phyloP scores from a whole-genome alignment of 2,329 filamentous ascomycete species.

The Cordyceps javanica region DNA sequence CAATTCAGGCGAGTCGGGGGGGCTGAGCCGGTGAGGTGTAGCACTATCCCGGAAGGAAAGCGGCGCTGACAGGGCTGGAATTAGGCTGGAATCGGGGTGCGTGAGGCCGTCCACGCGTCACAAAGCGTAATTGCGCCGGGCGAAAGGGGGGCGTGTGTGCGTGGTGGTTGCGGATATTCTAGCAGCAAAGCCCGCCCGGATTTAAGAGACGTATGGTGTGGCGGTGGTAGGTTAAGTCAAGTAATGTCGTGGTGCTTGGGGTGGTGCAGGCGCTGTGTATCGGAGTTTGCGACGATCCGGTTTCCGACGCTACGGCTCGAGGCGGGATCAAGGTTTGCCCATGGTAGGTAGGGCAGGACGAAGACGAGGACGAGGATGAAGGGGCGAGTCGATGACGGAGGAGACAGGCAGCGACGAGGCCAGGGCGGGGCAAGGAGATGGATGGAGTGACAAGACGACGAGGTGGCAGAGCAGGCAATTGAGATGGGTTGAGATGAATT shows the following conservation, averaged over 20 bases:
- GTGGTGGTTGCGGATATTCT: slow-evolving; percentile 1
- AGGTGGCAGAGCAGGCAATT: background rate
- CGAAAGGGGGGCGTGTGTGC: background rate
- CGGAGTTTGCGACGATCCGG: slow-evolving; percentile 17
- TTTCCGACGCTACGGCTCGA: slow-evolving; percentile 12
- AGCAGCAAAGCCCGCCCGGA: slow-evolving; percentile 13
- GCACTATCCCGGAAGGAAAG: background rate
- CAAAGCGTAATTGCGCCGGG: background rate
- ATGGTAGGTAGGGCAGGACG: background rate
- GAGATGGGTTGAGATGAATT: background rate
- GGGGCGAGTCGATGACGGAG: background rate
- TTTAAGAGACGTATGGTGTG: slow-evolving; percentile 11
- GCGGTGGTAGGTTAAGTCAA: background rate
- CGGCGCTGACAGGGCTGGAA: background rate
- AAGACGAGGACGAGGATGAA: background rate
- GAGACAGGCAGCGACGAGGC: background rate
- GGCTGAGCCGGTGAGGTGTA: background rate
- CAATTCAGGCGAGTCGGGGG: background rate
- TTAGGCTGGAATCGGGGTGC: background rate
- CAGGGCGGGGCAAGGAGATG: background rate
- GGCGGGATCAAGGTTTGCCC: slow-evolving; percentile 3
- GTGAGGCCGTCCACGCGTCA: background rate
- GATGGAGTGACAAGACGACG: background rate
- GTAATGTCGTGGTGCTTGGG: background rate
- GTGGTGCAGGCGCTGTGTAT: background rate